These are phyloP conservation scores for Hymenoscyphus salicellus DNA, from an alignment of 2,329 filamentous ascomycete genomes.

Conservation along the genomic window DNA sequence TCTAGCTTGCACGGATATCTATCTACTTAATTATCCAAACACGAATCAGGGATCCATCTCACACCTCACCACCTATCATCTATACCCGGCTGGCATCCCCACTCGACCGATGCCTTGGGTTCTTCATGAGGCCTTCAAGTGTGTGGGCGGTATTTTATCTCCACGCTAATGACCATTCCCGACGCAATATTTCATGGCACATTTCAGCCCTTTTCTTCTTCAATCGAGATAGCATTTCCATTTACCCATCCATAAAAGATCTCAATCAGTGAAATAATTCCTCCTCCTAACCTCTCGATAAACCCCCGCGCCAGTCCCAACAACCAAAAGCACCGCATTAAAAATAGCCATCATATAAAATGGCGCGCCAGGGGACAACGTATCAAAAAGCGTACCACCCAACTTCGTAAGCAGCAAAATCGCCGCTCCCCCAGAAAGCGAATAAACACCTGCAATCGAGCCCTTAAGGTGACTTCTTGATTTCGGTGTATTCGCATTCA, in stretches of 20 bases:
- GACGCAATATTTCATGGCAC: too few species aligned
- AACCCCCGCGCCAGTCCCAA: conserved; percentile 32
- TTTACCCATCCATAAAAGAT: not conserved
- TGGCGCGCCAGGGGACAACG: conserved; percentile 68
- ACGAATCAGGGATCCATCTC: too few species aligned
- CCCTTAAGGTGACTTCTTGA: conserved; percentile 65
- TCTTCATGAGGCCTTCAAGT: not conserved
- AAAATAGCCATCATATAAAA: conserved; percentile 95
- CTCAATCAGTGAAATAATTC: conserved; percentile 7
- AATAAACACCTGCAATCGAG: conserved; percentile 92
- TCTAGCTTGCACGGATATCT: not conserved
- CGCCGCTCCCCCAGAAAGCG: conserved; percentile 81
- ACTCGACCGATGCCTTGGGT: not conserved
- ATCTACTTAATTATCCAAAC: too few species aligned
- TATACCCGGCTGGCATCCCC: not conserved
- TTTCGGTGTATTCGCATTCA: conserved; percentile 19
- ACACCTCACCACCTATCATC: too few species aligned
- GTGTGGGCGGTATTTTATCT: too few species aligned
- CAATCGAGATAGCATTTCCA: too few species aligned
- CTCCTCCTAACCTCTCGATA: conserved; percentile 29
- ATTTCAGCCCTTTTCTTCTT: too few species aligned
- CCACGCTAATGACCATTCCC: too few species aligned
- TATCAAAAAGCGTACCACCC: conserved; percentile 83
- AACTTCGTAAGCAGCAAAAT: conserved; percentile 90
- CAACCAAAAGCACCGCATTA: conserved; percentile 68